These are phyloP conservation scores for Moesziomyces sp. DNA, from an alignment of 1,284 basidiomycete genomes.

Conservation along the genomic window DNA sequence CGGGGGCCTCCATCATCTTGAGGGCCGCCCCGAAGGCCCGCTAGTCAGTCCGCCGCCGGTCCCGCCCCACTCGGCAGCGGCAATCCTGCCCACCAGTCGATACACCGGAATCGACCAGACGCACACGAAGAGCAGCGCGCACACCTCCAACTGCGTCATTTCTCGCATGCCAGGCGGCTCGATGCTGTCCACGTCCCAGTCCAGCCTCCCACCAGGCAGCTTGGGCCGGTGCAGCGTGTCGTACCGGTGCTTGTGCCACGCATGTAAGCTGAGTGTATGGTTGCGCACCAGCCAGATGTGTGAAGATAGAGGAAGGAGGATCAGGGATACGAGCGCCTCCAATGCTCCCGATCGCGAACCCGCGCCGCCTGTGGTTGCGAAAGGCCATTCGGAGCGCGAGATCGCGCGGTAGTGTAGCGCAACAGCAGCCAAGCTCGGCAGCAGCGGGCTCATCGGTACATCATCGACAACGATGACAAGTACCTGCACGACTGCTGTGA, in stretches of 20 bases:
- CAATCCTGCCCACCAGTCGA: conserved; percentile 36
- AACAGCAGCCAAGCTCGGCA: conserved; percentile 9
- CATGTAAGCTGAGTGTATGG: conserved; percentile 25
- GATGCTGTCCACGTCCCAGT: conserved; percentile 34
- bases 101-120: conserved; percentile 42
- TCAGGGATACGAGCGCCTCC: conserved; percentile 1
- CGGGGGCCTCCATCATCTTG: background rate
- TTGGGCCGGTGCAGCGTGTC: conserved; percentile 28
- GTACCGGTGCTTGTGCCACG: conserved; percentile 43
- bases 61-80: conserved; percentile 42
- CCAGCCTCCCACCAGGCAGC: conserved; percentile 33
- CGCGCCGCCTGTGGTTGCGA: background rate
- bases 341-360: background rate
- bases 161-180: conserved; percentile 13
- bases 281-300: conserved; percentile 33
- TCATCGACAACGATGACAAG: conserved; percentile 15
- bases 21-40: background rate
- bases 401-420: conserved; percentile 19
- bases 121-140: conserved; percentile 33
- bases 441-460: conserved; percentile 24
- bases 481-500: background rate
- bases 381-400: conserved; percentile 24
- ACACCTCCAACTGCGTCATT: conserved; percentile 39
- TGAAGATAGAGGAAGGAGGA: conserved; percentile 26
- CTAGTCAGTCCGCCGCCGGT: conserved; percentile 1